phyloP scores from a whole-genome alignment of 2,329 filamentous ascomycete species.

The Xylariales sp. region DNA sequence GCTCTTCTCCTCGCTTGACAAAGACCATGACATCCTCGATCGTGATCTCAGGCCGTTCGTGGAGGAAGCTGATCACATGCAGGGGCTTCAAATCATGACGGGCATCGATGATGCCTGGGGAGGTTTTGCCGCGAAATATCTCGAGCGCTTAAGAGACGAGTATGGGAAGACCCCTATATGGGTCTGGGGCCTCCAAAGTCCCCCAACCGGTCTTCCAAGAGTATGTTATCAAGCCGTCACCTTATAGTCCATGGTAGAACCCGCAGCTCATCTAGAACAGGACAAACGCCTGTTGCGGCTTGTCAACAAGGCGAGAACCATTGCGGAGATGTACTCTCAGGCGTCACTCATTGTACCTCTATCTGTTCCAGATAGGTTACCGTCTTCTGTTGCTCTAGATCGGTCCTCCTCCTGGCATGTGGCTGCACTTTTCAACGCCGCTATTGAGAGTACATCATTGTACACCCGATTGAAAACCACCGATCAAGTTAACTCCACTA shows the following conservation, averaged over 20 bases:
- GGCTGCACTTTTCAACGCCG: slow-evolving; percentile 70
- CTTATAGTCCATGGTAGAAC: neutral
- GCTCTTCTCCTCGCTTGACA: slow-evolving; percentile 68
- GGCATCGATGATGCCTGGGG: slow-evolving; percentile 76
- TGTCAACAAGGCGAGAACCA: slow-evolving; percentile 68
- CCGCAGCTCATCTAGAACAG: slow-evolving; percentile 24
- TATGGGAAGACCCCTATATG: slow-evolving; percentile 84
- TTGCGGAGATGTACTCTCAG: slow-evolving; percentile 64
- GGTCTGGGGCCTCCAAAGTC: slow-evolving; percentile 78
- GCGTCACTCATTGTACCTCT: slow-evolving; percentile 78
- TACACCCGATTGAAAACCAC: slow-evolving; percentile 61
- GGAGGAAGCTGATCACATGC: slow-evolving; percentile 90
- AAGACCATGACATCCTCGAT: slow-evolving; percentile 82
- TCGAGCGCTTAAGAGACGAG: slow-evolving; percentile 80
- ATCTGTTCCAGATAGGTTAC: slow-evolving; percentile 51
- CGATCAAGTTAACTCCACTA: slow-evolving; percentile 38
- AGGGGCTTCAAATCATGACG: slow-evolving; percentile 76
- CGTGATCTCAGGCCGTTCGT: slow-evolving; percentile 84
- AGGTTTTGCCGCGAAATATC: slow-evolving; percentile 68
- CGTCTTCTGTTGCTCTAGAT: slow-evolving; percentile 57
- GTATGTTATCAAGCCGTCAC: slow-evolving; percentile 33
- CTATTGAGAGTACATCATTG: slow-evolving; percentile 74
- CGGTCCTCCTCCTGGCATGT: slow-evolving; percentile 70
- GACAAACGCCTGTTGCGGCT: slow-evolving; percentile 62
- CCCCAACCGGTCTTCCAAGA: slow-evolving; percentile 45